phyloP scores from a whole-genome alignment of 495 filamentous ascomycete species.

The Neurospora tetrasperma region DNA sequence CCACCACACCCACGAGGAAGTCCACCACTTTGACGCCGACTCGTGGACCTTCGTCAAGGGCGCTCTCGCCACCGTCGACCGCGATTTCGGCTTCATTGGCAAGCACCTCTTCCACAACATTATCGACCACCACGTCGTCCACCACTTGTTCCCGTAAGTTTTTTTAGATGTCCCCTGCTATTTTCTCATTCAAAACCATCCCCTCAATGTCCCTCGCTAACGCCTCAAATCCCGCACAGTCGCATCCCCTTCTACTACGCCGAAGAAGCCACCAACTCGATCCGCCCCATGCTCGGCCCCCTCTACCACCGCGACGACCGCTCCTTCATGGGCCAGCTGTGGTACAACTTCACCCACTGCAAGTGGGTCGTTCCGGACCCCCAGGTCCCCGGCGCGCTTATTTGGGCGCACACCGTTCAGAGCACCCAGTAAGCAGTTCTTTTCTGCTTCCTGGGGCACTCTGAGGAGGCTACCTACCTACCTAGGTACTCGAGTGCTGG shows the following conservation, averaged over 20 bases:
- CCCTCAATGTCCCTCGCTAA: neutral
- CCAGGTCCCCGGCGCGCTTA: slow-evolving; percentile 20
- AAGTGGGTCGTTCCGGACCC: slow-evolving; percentile 27
- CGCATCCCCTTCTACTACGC: slow-evolving; percentile 85
- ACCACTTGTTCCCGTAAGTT: slow-evolving; percentile 58
- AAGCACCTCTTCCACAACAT: slow-evolving; percentile 79
- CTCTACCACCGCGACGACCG: slow-evolving; percentile 57
- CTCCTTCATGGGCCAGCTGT: slow-evolving; percentile 28
- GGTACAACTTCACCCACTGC: slow-evolving; percentile 24
- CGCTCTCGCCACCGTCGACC: slow-evolving; percentile 78
- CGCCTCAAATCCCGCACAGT: slow-evolving; percentile 17
- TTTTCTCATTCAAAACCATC: neutral
- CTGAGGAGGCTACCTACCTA: no score
- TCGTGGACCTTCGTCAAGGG: slow-evolving; percentile 81
- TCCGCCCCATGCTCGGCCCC: slow-evolving; percentile 68
- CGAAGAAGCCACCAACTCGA: slow-evolving; percentile 74
- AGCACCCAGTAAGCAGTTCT: neutral
- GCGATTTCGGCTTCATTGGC: slow-evolving; percentile 80
- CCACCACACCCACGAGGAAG: slow-evolving; percentile 75
- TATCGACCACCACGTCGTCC: slow-evolving; percentile 84
- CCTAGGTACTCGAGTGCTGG: no score
- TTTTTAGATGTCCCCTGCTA: no score
- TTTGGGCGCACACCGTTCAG: slow-evolving; percentile 14
- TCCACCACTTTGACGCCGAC: slow-evolving; percentile 67
- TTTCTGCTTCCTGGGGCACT: no score